phyloP scores from a whole-genome alignment of 345 rosid species.

The Eucalyptus tenuipes region DNA sequence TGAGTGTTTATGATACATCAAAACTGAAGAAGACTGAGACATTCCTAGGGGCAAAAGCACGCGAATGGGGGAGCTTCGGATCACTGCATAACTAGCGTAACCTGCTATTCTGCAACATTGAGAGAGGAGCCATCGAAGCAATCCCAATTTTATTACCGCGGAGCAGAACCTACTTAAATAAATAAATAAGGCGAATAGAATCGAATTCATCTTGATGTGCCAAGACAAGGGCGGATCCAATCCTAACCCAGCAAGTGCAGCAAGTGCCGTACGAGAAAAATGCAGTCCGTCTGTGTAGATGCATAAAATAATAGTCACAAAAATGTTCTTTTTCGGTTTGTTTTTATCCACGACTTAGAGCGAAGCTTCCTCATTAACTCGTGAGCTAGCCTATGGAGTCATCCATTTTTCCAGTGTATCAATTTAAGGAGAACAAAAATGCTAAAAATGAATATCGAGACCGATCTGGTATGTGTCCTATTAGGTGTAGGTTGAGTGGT shows the following conservation, averaged over 20 bases:
- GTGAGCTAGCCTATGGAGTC: rapidly evolving
- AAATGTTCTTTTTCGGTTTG: background rate
- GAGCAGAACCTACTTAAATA: background rate
- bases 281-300: background rate
- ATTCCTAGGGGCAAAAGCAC: background rate
- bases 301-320: background rate
- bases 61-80: too few relatives aligned
- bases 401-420: background rate
- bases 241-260: too few relatives aligned
- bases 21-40: background rate
- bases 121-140: background rate
- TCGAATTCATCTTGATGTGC: too few relatives aligned
- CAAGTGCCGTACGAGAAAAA: too few relatives aligned
- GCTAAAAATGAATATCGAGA: rapidly evolving
- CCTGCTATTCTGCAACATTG: background rate
- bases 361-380: too few relatives aligned
- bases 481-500: background rate
- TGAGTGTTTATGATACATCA: rapidly evolving
- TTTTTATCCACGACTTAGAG: background rate
- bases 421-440: too few relatives aligned
- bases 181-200: rapidly evolving
- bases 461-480: rapidly evolving
- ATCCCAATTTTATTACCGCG: background rate
- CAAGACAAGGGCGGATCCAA: too few relatives aligned
- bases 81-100: background rate